Evolutionary conservation across 2,329 filamentous ascomycete species (phyloP).

Genomic region (Ceratocystis albifundus): DNA sequence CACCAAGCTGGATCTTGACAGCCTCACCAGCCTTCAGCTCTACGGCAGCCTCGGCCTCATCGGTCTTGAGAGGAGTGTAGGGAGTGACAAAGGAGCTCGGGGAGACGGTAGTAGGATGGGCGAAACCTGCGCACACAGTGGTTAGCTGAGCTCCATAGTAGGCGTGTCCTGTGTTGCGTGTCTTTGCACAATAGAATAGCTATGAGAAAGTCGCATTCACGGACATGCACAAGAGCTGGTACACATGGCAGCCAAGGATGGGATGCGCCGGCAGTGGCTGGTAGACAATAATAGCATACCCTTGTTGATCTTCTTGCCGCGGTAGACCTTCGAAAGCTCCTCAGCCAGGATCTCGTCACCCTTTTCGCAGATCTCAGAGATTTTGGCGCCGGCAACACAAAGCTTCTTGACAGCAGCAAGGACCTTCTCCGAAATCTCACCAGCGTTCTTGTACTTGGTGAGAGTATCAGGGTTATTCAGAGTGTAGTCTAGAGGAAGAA

Average conservation of each 20-base stretch:
- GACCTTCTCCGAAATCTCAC: conserved; percentile 89
- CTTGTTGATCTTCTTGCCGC: conserved; percentile 94
- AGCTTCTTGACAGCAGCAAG: conserved; percentile 68
- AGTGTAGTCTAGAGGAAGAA: conserved; percentile 57
- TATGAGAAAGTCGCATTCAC: not conserved
- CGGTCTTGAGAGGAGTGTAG: conserved; percentile 83
- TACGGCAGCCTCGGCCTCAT: conserved; percentile 68
- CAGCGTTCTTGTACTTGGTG: conserved; percentile 98
- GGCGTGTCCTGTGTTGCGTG: not conserved
- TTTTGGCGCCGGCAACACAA: conserved; percentile 76
- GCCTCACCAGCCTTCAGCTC: conserved; percentile 75
- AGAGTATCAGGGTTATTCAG: conserved; percentile 88
- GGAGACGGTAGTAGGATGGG: conserved; percentile 89
- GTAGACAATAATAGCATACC: conserved; percentile 42
- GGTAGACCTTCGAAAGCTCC: conserved; percentile 90
- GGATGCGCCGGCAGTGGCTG: not conserved
- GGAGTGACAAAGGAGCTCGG: conserved; percentile 90
- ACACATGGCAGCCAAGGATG: not conserved
- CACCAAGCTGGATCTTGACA: conserved; percentile 97
- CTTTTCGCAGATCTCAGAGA: conserved; percentile 87
- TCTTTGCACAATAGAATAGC: not conserved
- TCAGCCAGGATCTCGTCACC: conserved; percentile 92
- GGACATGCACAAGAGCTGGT: not conserved
- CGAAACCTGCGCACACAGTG: conserved; percentile 50
- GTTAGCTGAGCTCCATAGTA: conserved; percentile 2